These are phyloP conservation scores for Penicillium longicatenatum DNA, from an alignment of 495 filamentous ascomycete species.

Conservation along the genomic window DNA sequence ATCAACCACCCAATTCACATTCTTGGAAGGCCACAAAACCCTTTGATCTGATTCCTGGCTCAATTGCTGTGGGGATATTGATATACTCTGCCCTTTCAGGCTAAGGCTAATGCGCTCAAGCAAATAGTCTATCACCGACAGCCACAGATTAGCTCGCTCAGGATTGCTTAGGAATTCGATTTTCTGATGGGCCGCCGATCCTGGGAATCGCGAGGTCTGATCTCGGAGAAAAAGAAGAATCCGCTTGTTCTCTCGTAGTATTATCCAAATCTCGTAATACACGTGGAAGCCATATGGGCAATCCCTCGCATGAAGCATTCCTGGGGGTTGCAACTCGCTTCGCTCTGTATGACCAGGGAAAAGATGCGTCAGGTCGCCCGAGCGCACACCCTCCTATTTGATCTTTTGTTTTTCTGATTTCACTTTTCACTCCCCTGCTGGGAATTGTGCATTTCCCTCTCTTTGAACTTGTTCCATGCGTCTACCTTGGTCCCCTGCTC, in stretches of 20 bases:
- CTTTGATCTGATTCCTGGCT: not conserved
- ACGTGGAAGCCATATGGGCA: conserved; percentile 35
- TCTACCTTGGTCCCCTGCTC: not conserved
- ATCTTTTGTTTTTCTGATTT: conserved; percentile 2
- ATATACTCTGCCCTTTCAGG: not conserved
- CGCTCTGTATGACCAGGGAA: not conserved
- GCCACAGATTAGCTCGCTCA: not conserved
- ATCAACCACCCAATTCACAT: not conserved
- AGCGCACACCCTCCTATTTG: conserved; percentile 9
- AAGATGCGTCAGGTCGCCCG: conserved; percentile 15
- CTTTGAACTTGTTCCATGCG: not conserved
- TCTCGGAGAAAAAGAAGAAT: not conserved
- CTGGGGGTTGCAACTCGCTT: conserved; percentile 10
- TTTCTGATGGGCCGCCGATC: not conserved
- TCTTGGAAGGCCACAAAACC: not conserved
- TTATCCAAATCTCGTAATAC: conserved; percentile 8
- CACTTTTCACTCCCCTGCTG: no score
- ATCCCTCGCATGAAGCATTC: conserved; percentile 28
- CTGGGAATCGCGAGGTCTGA: not conserved
- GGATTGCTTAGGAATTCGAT: not conserved
- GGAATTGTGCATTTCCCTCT: no score
- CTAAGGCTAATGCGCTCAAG: not conserved
- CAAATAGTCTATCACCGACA: not conserved
- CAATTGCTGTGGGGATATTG: not conserved
- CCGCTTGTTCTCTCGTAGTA: not conserved